A percentile compares a stretch with the other conserved stretches of the same genome.
These are phyloP conservation scores for Centaurea solstitialis DNA, from an alignment of 129 eudicot genomes.

Conservation along the genomic window DNA sequence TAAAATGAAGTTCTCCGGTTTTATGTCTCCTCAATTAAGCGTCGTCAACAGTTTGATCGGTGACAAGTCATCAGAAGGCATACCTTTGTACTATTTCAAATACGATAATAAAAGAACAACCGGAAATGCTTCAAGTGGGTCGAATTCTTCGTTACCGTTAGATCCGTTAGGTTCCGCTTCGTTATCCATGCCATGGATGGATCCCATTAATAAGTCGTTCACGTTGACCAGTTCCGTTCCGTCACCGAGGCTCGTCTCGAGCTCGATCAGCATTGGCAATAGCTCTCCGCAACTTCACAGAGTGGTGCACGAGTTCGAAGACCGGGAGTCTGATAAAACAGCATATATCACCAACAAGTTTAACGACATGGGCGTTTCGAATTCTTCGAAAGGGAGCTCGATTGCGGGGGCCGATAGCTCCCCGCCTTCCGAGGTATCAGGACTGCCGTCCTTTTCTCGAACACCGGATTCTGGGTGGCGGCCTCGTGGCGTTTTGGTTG, in stretches of 20 bases:
- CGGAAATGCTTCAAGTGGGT: constrained; percentile 47
- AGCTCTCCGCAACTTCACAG: constrained; percentile 71
- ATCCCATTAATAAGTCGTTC: constrained; percentile 19
- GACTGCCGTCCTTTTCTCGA: constrained; percentile 50
- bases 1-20: constrained; percentile 83
- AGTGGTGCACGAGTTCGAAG: constrained; percentile 95
- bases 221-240: not conserved
- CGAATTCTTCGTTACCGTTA: constrained; percentile 51
- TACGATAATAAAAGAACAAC: constrained; percentile 57
- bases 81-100: constrained; percentile 83
- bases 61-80: constrained; percentile 86
- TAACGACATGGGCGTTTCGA: constrained; percentile 66
- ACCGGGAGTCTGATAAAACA: constrained; percentile 72
- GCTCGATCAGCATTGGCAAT: constrained; percentile 59
- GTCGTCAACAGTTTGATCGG: constrained; percentile 48
- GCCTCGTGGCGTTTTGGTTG: constrained; percentile 97
- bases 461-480: constrained; percentile 93
- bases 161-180: constrained; percentile 60
- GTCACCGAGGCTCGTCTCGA: constrained; percentile 42
- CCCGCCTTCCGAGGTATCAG: constrained; percentile 43
- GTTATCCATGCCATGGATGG: constrained; percentile 68
- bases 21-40: constrained; percentile 83
- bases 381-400: constrained; percentile 51
- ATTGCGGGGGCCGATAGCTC: constrained; percentile 42
- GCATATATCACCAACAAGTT: constrained; percentile 55